A percentile compares a stretch with the other conserved stretches of the same genome.
These are phyloP conservation scores for Hemerocallis citrina DNA, from an alignment of 106 monocot species.

Conservation along the genomic window DNA sequence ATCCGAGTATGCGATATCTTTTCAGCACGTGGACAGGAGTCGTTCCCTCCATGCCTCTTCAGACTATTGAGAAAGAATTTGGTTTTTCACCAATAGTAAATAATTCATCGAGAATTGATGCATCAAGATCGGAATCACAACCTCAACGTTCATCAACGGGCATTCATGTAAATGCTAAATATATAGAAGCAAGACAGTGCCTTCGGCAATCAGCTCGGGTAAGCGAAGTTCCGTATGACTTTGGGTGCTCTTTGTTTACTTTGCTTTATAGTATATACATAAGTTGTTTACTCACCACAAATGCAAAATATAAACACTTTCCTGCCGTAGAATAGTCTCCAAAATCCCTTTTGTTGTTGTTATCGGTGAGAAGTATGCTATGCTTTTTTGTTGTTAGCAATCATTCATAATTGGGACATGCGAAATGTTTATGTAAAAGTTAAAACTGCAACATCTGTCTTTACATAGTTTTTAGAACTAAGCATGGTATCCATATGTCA, in stretches of 20 bases:
- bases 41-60: constrained; percentile 69
- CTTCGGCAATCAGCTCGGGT: constrained; percentile 59
- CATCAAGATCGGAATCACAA: constrained; percentile 50
- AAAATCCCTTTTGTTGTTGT: no score
- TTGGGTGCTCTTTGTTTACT: background rate
- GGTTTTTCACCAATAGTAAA: constrained; percentile 44
- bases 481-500: no score
- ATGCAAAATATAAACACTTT: no score
- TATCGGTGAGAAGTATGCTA: no score
- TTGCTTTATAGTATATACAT: no score
- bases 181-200: constrained; percentile 85
- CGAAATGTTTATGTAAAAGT: no score
- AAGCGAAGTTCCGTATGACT: constrained; percentile 8
- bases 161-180: constrained; percentile 98
- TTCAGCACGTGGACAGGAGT: constrained; percentile 98
- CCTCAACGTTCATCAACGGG: constrained; percentile 52
- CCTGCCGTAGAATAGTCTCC: no score
- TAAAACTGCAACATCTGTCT: no score
- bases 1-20: constrained; percentile 89
- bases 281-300: no score
- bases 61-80: constrained; percentile 85
- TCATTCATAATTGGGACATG: no score
- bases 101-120: constrained; percentile 61
- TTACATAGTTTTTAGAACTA: no score
- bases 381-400: no score